A percentile compares a stretch with the other conserved stretches of the same genome.
Conservation (phyloP, 2,329 filamentous ascomycete species). For the Fusarium ramigenum region DNA sequence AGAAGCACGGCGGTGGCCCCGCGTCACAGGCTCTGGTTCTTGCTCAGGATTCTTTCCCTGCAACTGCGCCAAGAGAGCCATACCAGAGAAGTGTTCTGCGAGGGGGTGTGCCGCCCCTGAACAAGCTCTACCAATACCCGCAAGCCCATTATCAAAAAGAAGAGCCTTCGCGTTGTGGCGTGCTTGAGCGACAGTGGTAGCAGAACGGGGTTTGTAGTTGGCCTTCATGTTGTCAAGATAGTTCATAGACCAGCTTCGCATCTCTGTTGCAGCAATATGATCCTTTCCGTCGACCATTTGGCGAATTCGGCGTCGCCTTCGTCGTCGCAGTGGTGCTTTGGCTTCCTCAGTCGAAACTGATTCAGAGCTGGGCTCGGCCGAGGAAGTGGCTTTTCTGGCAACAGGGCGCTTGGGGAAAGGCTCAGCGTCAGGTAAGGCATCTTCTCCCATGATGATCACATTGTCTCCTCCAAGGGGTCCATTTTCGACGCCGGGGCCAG, state of each 20-base stretch:
- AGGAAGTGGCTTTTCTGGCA: constrained; percentile 18
- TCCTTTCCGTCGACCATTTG: constrained; percentile 47
- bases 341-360: constrained; percentile 33
- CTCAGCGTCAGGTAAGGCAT: constrained; percentile 51
- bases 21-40: constrained; percentile 23
- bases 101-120: constrained; percentile 54
- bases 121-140: constrained; percentile 32
- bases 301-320: constrained; percentile 41
- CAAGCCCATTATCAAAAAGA: constrained; percentile 49
- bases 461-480: constrained; percentile 44
- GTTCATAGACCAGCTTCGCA: constrained; percentile 53
- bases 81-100: constrained; percentile 55
- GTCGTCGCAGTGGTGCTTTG: constrained; percentile 33
- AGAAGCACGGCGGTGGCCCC: constrained; percentile 54
- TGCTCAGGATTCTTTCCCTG: constrained; percentile 38
- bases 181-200: constrained; percentile 49
- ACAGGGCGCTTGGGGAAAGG: constrained; percentile 45
- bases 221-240: constrained; percentile 66
- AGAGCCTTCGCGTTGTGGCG: constrained; percentile 48
- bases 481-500: constrained; percentile 7
- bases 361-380: constrained; percentile 32
- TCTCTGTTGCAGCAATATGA: constrained; percentile 48
- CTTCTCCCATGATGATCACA: constrained; percentile 51
- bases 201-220: constrained; percentile 39
- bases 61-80: constrained; percentile 50